phyloP scores from a whole-genome alignment of 2,329 filamentous ascomycete species.

The Aspergillus arachidicola region DNA sequence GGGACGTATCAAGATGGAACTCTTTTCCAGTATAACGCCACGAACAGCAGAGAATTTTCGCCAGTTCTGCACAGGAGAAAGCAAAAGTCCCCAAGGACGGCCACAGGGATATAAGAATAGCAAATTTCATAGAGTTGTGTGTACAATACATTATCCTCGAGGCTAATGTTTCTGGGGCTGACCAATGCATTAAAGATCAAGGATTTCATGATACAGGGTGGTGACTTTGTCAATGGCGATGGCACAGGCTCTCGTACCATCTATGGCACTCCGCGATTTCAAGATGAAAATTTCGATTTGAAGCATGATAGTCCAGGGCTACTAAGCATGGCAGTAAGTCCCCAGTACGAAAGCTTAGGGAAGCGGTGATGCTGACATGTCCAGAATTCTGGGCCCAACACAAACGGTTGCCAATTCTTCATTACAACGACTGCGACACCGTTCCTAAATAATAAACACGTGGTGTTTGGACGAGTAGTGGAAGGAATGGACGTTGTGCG shows the following conservation, averaged over 20 bases:
- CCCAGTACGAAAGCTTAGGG: not conserved
- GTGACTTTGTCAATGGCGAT: slow-evolving; percentile 92
- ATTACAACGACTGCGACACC: slow-evolving; percentile 87
- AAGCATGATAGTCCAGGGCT: slow-evolving; percentile 80
- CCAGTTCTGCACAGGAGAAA: slow-evolving; percentile 94
- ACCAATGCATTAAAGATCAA: slow-evolving; percentile 65
- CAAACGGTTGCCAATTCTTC: slow-evolving; percentile 97
- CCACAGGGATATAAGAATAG: slow-evolving; percentile 92
- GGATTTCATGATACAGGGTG: slow-evolving; percentile 96
- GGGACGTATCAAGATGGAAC: slow-evolving; percentile 84
- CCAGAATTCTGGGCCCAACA: slow-evolving; percentile 86
- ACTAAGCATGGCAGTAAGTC: slow-evolving; percentile 86
- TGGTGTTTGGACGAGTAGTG: slow-evolving; percentile 89
- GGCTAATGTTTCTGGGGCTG: not conserved
- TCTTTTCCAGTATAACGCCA: slow-evolving; percentile 82
- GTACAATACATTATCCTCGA: slow-evolving; percentile 35
- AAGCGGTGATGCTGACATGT: slow-evolving; percentile 7
- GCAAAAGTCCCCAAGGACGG: slow-evolving; percentile 72
- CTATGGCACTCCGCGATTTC: slow-evolving; percentile 81
- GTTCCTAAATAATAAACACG: slow-evolving; percentile 89
- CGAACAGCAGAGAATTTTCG: slow-evolving; percentile 96
- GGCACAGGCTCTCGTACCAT: slow-evolving; percentile 87
- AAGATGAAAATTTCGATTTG: slow-evolving; percentile 84
- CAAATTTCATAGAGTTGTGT: slow-evolving; percentile 90
- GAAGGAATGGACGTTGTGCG: slow-evolving; percentile 87